phyloP scores from a whole-genome alignment of 2,329 filamentous ascomycete species.

The Cladorrhinum sp. region DNA sequence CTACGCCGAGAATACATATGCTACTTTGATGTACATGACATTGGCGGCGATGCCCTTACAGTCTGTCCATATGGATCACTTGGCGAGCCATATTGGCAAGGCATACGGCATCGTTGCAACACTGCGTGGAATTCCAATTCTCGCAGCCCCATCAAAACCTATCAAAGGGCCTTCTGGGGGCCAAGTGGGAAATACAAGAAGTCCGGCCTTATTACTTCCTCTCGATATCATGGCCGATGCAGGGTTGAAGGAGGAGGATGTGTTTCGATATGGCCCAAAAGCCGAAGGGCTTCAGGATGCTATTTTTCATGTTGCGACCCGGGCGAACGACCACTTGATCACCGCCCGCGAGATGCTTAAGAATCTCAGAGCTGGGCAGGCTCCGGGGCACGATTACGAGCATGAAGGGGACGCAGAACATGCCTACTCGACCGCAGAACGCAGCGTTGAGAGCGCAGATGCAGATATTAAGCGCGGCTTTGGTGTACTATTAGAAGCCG shows the following conservation, averaged over 20 bases:
- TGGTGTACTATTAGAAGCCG: slow-evolving; percentile 74
- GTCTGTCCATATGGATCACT: slow-evolving; percentile 83
- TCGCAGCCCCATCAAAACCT: slow-evolving; percentile 71
- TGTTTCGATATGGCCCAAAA: slow-evolving; percentile 75
- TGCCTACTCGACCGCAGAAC: slow-evolving; percentile 40
- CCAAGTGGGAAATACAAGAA: slow-evolving; percentile 36
- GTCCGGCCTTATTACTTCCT: slow-evolving; percentile 68
- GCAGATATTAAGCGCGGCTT: slow-evolving; percentile 61
- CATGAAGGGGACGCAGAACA: slow-evolving; percentile 75
- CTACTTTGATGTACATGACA: slow-evolving; percentile 84
- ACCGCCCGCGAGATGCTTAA: slow-evolving; percentile 89
- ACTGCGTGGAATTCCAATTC: slow-evolving; percentile 79
- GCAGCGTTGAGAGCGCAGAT: slow-evolving; percentile 36
- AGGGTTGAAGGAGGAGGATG: slow-evolving; percentile 81
- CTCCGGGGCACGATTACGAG: slow-evolving; percentile 83
- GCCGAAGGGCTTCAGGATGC: slow-evolving; percentile 83
- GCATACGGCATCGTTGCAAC: slow-evolving; percentile 84
- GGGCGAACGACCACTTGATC: slow-evolving; percentile 93
- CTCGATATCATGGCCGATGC: slow-evolving; percentile 84
- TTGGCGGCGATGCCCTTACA: slow-evolving; percentile 75
- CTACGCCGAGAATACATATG: slow-evolving; percentile 94
- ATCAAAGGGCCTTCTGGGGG: slow-evolving; percentile 42
- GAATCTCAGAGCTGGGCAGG: slow-evolving; percentile 69
- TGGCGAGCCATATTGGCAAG: slow-evolving; percentile 94
- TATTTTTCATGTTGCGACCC: slow-evolving; percentile 86